Conservation (phyloP, 768 basidiomycete species). For the Trichaptum fuscoviolaceum region DNA sequence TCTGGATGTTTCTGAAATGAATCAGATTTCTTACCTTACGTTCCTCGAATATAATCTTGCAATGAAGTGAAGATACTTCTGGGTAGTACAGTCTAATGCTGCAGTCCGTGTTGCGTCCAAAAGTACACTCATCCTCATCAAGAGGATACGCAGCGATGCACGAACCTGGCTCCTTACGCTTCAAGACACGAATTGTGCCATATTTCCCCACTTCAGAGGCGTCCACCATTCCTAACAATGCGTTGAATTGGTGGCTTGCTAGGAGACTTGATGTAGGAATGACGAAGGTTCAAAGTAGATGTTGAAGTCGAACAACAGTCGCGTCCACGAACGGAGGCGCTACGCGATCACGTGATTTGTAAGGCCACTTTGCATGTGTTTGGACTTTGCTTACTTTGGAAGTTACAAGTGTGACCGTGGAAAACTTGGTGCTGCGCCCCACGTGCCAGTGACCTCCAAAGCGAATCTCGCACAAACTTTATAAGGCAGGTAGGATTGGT, state of each 20-base stretch:
- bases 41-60: conserved; percentile 62
- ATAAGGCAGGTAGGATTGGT: no score
- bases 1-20: background rate
- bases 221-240: conserved; percentile 25
- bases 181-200: conserved; percentile 62
- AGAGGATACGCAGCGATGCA: conserved; percentile 67
- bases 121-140: conserved; percentile 60
- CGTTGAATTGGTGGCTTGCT: background rate
- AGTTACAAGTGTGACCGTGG: background rate
- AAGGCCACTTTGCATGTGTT: background rate
- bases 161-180: conserved; percentile 38
- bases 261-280: background rate
- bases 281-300: no score
- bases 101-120: conserved; percentile 61
- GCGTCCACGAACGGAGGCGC: background rate
- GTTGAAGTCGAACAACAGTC: background rate
- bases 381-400: background rate
- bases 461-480: no score
- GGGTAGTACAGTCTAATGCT: conserved; percentile 67
- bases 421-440: no score
- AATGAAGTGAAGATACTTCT: conserved; percentile 57
- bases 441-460: no score
- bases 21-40: conserved; percentile 41
- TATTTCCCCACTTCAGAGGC: conserved; percentile 54
- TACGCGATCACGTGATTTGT: background rate